A percentile compares a stretch with the other conserved stretches of the same genome.
These are phyloP conservation scores for Skeletonema tropicum DNA, from an alignment of 108 stramenopile genomes.

Conservation along the genomic window DNA sequence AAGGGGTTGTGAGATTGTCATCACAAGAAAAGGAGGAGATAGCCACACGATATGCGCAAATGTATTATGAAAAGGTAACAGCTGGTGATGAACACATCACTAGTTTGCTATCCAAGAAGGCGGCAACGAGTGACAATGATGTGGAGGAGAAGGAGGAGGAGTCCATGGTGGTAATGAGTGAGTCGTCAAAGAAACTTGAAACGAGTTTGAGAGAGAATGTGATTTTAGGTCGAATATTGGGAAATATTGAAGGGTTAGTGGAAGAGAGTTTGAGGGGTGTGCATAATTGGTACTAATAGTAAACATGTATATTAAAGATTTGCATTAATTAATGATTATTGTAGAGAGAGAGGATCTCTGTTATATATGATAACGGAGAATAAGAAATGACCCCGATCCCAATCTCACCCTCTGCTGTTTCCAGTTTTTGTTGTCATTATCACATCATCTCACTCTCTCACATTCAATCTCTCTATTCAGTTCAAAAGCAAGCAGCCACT, in stretches of 20 bases:
- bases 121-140: no score
- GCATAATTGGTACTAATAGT: neutral
- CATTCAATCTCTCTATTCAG: no score
- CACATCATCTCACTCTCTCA: neutral
- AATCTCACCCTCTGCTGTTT: neutral
- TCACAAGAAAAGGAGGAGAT: neutral
- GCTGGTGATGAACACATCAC: constrained; percentile 1
- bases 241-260: constrained; percentile 27
- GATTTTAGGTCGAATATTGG: constrained; percentile 33
- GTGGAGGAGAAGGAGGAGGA: no score
- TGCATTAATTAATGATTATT: neutral
- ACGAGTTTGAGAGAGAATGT: constrained; percentile 24
- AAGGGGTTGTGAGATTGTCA: neutral
- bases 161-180: neutral
- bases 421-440: neutral
- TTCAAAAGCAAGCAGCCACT: neutral
- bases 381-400: neutral
- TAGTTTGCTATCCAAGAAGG: neutral
- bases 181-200: neutral
- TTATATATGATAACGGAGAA: neutral
- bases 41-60: neutral
- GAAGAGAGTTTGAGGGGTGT: constrained; percentile 17
- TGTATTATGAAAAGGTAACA: neutral
- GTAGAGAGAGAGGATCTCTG: neutral
- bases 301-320: no score